A percentile compares a stretch with the other conserved stretches of the same genome.
Conservation (phyloP, 768 basidiomycete genomes). For the Gyrodon lividus region DNA sequence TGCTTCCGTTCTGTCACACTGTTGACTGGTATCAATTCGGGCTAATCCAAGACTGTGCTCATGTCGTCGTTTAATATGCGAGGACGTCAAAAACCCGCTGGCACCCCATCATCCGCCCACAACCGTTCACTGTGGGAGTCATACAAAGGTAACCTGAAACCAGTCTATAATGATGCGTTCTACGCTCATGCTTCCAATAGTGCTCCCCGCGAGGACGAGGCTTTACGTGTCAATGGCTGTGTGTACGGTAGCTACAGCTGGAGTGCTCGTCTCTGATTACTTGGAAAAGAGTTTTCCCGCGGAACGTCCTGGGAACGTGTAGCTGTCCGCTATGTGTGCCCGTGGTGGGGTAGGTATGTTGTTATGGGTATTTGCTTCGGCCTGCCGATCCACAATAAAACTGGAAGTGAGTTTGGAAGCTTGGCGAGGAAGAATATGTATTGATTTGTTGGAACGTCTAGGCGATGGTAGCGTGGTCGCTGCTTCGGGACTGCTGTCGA, state of each 20-base stretch:
- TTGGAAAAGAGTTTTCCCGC: constrained; percentile 44
- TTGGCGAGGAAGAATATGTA: not conserved
- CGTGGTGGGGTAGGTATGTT: not conserved
- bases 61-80: constrained; percentile 14
- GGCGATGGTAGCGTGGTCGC: constrained; percentile 6
- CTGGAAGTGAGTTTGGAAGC: not conserved
- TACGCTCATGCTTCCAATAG: constrained; percentile 32
- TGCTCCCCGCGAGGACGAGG: constrained; percentile 53
- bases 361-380: constrained; percentile 8
- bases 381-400: constrained; percentile 10
- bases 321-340: not conserved
- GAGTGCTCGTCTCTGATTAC: constrained; percentile 49
- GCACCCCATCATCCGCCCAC: constrained; percentile 8
- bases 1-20: no score
- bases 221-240: constrained; percentile 49
- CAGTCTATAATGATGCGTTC: constrained; percentile 3
- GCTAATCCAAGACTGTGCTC: not conserved
- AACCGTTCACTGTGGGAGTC: constrained; percentile 41
- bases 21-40: no score
- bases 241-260: constrained; percentile 46
- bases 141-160: constrained; percentile 37
- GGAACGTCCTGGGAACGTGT: not conserved
- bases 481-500: constrained; percentile 22
- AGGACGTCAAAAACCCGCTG: constrained; percentile 3
- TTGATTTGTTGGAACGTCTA: constrained; percentile 1